A percentile compares a stretch with the other conserved stretches of the same genome.
Conservation (phyloP, 169 alveolate genomes). For the Plasmodium blacklocki region DNA sequence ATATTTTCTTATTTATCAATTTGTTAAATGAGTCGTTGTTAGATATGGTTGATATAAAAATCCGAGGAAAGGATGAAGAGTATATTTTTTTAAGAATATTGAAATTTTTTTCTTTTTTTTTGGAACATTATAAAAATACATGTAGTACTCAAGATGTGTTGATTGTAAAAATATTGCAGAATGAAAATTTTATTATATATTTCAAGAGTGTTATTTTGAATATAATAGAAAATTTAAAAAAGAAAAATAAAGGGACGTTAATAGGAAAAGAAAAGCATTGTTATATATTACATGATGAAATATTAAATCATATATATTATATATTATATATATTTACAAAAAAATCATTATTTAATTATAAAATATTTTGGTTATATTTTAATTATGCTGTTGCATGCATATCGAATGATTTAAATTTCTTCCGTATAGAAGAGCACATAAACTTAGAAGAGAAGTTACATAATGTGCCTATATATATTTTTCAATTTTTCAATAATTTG, state of each 20-base stretch:
- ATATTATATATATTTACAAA: conserved; percentile 59
- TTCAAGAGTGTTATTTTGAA: conserved; percentile 15
- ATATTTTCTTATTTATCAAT: conserved; percentile 47
- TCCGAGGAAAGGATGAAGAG: neutral
- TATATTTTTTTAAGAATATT: conserved; percentile 32
- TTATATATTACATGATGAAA: conserved; percentile 26
- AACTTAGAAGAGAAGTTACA: conserved; percentile 24
- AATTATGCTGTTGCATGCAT: conserved; percentile 19
- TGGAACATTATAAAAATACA: conserved; percentile 61
- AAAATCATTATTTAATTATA: conserved; percentile 65
- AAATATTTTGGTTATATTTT: conserved; percentile 69
- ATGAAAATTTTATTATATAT: conserved; percentile 39
- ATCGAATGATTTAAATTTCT: conserved; percentile 17
- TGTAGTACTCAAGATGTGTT: conserved; percentile 64
- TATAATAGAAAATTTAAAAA: too few species aligned
- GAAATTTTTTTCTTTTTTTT: conserved; percentile 64
- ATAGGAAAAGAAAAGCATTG: conserved; percentile 26
- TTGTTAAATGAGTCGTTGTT: conserved; percentile 51
- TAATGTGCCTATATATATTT: conserved; percentile 31
- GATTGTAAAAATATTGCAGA: conserved; percentile 40
- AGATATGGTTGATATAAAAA: conserved; percentile 2
- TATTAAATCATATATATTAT: conserved; percentile 48
- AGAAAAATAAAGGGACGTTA: too few species aligned
- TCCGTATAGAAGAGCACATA: conserved; percentile 20
- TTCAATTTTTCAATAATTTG: conserved; percentile 61